Conservation (phyloP, 345 rosid genomes). For the Schrenkiella parvula region DNA sequence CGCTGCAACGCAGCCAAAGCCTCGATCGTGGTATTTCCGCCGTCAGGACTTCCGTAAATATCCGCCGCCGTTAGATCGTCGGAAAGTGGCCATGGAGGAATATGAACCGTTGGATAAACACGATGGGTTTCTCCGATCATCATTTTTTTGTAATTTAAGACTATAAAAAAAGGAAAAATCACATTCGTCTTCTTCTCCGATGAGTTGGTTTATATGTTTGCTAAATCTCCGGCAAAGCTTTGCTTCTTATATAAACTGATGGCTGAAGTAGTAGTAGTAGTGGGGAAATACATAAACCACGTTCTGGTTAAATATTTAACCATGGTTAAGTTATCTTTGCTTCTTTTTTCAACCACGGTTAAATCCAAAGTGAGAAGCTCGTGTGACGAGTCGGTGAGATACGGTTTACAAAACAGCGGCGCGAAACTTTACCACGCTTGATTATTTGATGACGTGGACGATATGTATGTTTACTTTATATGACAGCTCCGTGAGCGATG, state of each 20-base stretch:
- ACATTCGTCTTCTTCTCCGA: constrained; percentile 18
- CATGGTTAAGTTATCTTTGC: constrained; percentile 37
- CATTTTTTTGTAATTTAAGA: constrained; percentile 28
- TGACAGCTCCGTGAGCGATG: constrained; percentile 26
- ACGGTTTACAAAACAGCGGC: not conserved
- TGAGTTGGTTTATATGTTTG: constrained; percentile 13
- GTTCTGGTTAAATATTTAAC: constrained; percentile 23
- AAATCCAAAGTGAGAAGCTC: not conserved
- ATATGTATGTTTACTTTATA: not conserved
- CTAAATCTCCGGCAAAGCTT: constrained; percentile 31
- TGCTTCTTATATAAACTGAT: constrained; percentile 46
- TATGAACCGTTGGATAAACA: constrained; percentile 47
- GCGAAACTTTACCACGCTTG: not conserved
- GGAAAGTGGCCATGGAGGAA: constrained; percentile 50
- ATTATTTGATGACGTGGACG: not conserved
- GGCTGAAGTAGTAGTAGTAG: constrained; percentile 8
- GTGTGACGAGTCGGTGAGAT: not conserved
- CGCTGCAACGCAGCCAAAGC: constrained; percentile 58
- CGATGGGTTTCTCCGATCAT: constrained; percentile 69
- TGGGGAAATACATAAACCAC: constrained; percentile 24
- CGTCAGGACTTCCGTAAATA: constrained; percentile 29
- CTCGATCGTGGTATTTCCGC: constrained; percentile 38
- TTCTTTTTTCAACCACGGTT: constrained; percentile 25
- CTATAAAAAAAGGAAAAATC: constrained; percentile 33
- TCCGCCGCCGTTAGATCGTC: constrained; percentile 46